Evolutionary conservation across 495 filamentous ascomycete genomes (phyloP), one percentile per base, ranked within the genome.

Genomic region (Diplogelasinospora grovesii): DNA sequence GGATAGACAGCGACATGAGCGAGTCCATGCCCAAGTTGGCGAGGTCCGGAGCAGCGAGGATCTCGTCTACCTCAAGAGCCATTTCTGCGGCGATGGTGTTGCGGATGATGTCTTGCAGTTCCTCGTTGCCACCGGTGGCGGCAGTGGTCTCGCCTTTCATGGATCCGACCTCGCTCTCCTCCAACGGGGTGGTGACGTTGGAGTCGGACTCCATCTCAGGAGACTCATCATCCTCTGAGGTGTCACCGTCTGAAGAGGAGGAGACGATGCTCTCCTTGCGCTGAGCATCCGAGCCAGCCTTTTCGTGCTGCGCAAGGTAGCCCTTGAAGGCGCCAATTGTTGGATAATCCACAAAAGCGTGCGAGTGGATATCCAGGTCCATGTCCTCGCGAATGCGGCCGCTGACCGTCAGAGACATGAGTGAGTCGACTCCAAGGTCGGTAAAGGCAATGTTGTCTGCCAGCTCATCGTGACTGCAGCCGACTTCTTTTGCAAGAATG

Each of bases 81-180:
- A 85, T 83, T 52, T 87, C 84, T 20, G 74, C 65, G 2, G 81
- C 74, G 33, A 89, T 74, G 39, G 77, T 82, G 13, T 66, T 60
- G 23, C 73, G 70, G 5, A 83, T 68, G 20, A 67, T 64, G 24
- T 64, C 61, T 46, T 68, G 69, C n/a, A 76, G 62, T 45, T 74
- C 64, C 27, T 56, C 55, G 26, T 50, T 56, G 28, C 57, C 49
- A 31, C 34, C 39, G 10, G 52, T 20, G 4, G 44, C 53, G 18
- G 31, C 25, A 16, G 34, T 29, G 1, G 34, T 33, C 15, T 65
- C 66, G 18, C 50, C 63, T 51, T 69, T 69, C 30, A 63, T 42
- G 0, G 65, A 68, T 19, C 57, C 59, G 14, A 55, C 54, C 16
- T 69, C 68, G 41, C 64, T 68, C 42, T 68, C 65, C 16, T 68